Conservation (phyloP, 305 asterid species). For the Fraxinus angustifolia region DNA sequence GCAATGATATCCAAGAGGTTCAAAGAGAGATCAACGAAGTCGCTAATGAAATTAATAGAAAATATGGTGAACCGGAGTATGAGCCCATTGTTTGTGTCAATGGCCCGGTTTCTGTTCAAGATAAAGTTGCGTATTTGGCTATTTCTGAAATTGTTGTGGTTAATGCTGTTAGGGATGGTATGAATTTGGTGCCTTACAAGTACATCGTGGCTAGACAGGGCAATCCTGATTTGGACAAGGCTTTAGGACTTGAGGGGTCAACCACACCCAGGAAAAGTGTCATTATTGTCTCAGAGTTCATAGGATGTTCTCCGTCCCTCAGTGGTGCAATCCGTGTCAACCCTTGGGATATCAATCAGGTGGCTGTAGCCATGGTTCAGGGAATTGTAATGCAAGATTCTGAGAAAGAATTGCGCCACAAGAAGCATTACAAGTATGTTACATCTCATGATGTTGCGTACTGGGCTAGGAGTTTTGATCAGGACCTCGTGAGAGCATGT, state of each 20-base stretch:
- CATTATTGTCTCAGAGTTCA: constrained; percentile 75
- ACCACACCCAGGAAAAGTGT: constrained; percentile 46
- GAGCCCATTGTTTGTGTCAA: constrained; percentile 65
- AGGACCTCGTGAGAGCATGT: constrained; percentile 71
- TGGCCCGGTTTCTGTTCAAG: constrained; percentile 59
- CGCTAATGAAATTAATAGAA: constrained; percentile 44
- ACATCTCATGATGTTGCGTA: constrained; percentile 73
- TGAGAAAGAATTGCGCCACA: constrained; percentile 70
- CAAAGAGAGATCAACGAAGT: constrained; percentile 57
- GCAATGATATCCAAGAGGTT: constrained; percentile 68
- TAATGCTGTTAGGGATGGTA: constrained; percentile 87
- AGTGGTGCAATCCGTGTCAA: constrained; percentile 87
- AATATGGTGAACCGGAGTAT: constrained; percentile 45
- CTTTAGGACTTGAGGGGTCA: constrained; percentile 37
- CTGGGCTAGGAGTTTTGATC: constrained; percentile 77
- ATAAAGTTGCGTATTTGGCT: constrained; percentile 60
- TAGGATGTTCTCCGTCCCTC: constrained; percentile 85
- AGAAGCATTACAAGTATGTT: constrained; percentile 73
- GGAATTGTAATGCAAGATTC: constrained; percentile 52
- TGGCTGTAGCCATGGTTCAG: constrained; percentile 57
- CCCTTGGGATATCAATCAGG: constrained; percentile 69
- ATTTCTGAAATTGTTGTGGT: constrained; percentile 83
- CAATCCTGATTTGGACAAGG: constrained; percentile 44
- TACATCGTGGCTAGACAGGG: constrained; percentile 73
- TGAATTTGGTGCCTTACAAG: constrained; percentile 81